phyloP scores from a whole-genome alignment of 1,284 basidiomycete species.

The Cutaneotrichosporon sp. region DNA sequence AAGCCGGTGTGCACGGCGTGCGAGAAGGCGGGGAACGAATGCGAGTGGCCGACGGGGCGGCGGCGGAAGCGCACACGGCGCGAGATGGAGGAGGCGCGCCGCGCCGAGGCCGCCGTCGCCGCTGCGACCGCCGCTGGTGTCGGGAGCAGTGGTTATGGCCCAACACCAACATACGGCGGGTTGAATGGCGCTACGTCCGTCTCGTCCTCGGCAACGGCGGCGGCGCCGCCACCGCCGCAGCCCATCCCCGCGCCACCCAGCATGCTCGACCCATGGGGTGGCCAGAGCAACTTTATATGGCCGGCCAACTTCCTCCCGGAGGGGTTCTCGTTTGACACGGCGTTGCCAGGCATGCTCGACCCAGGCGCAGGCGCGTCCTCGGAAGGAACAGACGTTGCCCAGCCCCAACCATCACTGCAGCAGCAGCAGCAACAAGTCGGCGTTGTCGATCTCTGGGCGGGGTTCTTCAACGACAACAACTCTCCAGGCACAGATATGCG shows the following conservation, averaged over 20 bases:
- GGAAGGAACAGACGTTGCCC: no score
- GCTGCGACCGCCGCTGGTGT: neutral
- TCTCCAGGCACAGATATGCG: conserved; percentile 30
- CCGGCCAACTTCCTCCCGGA: conserved; percentile 8
- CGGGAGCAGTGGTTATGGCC: neutral
- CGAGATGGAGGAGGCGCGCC: conserved; percentile 49
- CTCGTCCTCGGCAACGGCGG: neutral
- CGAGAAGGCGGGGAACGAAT: conserved; percentile 37
- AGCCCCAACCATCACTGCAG: no score
- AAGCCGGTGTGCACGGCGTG: conserved; percentile 45
- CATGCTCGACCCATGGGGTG: neutral
- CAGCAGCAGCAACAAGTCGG: neutral
- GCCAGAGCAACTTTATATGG: conserved; percentile 1
- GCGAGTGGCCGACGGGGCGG: conserved; percentile 47
- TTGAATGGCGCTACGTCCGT: neutral
- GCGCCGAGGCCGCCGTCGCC: neutral
- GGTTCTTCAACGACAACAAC: conserved; percentile 9
- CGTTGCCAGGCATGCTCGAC: no score
- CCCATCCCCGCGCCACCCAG: no score
- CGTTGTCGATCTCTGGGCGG: neutral
- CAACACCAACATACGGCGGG: neutral
- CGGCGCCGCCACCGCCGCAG: no score
- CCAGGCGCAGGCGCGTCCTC: no score
- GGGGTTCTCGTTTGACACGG: conserved; percentile 5
- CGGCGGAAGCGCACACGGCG: conserved; percentile 47